Conservation (phyloP, 2,329 filamentous ascomycete genomes). For the Ascochyta lentis region DNA sequence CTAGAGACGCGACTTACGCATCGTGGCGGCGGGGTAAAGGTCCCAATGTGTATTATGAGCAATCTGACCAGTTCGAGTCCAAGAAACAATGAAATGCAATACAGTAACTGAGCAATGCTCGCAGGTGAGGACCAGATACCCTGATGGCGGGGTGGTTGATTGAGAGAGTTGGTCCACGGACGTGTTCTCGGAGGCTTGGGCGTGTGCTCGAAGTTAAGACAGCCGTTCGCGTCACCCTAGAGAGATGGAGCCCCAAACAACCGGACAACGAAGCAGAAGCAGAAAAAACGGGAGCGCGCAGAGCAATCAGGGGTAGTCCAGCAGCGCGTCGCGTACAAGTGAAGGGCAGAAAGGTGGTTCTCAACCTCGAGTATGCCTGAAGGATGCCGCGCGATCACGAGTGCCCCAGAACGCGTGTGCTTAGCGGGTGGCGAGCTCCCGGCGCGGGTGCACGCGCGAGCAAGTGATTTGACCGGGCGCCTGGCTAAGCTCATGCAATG, state of each 20-base stretch:
- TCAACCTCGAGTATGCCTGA: conserved; percentile 23
- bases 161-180: conserved; percentile 16
- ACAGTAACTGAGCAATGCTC: conserved; percentile 1
- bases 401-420: conserved; percentile 26
- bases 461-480: conserved; percentile 18
- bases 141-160: conserved; percentile 19
- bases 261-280: conserved; percentile 7
- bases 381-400: conserved; percentile 31
- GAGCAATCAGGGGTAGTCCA: conserved; percentile 14
- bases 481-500: conserved; percentile 26
- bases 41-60: conserved; percentile 19
- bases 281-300: conserved; percentile 6
- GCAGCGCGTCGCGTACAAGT: conserved; percentile 28
- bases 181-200: conserved; percentile 20
- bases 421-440: conserved; percentile 22
- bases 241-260: conserved; percentile 10
- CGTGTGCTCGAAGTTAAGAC: conserved; percentile 25
- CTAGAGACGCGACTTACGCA: conserved; percentile 34
- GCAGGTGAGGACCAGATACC: conserved; percentile 11
- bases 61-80: conserved; percentile 4
- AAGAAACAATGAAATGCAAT: conserved; percentile 5
- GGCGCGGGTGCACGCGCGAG: conserved; percentile 17
- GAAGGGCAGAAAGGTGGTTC: conserved; percentile 13
- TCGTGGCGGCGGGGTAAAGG: conserved; percentile 28
- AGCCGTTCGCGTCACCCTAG: conserved; percentile 18